Conservation (phyloP, 139 green algal species). For the Picochlorum costavermella region DNA sequence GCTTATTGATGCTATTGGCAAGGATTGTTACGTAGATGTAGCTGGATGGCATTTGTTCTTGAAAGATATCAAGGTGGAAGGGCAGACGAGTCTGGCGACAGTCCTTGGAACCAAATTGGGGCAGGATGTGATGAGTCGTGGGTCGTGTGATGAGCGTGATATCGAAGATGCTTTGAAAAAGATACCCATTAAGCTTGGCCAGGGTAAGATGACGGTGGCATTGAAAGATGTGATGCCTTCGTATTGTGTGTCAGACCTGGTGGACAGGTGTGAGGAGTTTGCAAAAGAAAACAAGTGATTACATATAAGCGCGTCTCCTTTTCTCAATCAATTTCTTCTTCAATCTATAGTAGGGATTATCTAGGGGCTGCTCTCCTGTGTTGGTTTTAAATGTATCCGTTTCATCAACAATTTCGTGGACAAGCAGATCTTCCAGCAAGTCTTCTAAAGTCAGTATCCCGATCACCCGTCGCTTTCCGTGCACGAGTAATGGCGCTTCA, state of each 20-base stretch:
- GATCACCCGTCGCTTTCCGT: slow-evolving; percentile 8
- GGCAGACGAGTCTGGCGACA: slow-evolving; percentile 13
- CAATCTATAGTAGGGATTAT: background rate
- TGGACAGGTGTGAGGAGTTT: slow-evolving; percentile 20
- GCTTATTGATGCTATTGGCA: slow-evolving; percentile 14
- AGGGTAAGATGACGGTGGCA: slow-evolving; percentile 14
- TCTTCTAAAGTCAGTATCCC: slow-evolving; percentile 64
- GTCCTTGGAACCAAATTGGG: slow-evolving; percentile 18
- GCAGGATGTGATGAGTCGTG: slow-evolving; percentile 4
- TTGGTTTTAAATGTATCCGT: slow-evolving; percentile 66
- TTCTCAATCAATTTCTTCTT: background rate
- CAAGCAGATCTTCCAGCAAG: slow-evolving; percentile 41
- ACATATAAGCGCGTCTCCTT: too few species aligned
- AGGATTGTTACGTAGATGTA: slow-evolving; percentile 23
- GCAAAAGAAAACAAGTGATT: slow-evolving; percentile 9
- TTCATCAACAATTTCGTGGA: slow-evolving; percentile 55
- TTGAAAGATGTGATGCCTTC: slow-evolving; percentile 22
- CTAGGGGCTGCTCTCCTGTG: slow-evolving; percentile 5
- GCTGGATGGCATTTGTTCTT: slow-evolving; percentile 30
- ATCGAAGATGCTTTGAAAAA: slow-evolving; percentile 12
- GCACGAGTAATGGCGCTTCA: too few species aligned
- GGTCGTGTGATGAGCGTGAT: slow-evolving; percentile 1
- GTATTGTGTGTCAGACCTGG: slow-evolving; percentile 18
- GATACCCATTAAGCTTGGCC: slow-evolving; percentile 25
- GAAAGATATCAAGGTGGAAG: slow-evolving; percentile 25